Base-by-base conservation (phyloP, 306 rosid species). In the Acacia melanoxylon region DNA sequence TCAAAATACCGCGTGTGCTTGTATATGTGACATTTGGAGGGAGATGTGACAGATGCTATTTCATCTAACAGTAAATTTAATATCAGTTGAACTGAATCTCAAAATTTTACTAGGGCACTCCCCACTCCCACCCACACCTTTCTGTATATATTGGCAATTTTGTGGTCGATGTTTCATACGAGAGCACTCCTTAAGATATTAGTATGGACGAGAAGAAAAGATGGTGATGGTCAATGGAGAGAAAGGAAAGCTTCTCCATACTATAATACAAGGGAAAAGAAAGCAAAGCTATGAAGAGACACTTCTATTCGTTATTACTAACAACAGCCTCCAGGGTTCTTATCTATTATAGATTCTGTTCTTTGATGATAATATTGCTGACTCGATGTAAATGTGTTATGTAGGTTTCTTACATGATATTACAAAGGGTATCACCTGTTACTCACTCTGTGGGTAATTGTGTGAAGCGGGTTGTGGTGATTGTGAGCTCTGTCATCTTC, bases 401-500 rank as follows among this genome's bases (percentile, higher is more conserved):
- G 89, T 89, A 96, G 99, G 99, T 96, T 83, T 85, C 99, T 42
- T 93, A 96, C 46, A 93, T 96, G 99, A 93, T 96, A 86, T 86
- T 96, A 88, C 86, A 87, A 82, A 91, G 96, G 86, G 99, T 96
- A 78, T 96, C 99, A 51, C 99, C 99, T 68, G 98, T 96, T 74
- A 92, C 97, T 16, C 99, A 92, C 86, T 96, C 99, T 0, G 99
- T 93, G 1, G 97, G 92, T 35, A 96, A 96, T 75, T 93, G 98
- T 81, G 89, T 93, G 86, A 96, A 96, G 90, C 88, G 99, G 37
- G 99, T 96, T 74, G 97, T 91, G 84, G 99, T 96, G 74, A 92
- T 96, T 2, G 94, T 91, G 76, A 96, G 99, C 97, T 86, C 99
- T 72, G 97, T 96, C 81, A 78, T 96, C 85, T 92, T 96, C 90